Base-by-base conservation (phyloP, 768 basidiomycete species). In the Podaxis rugospora region DNA sequence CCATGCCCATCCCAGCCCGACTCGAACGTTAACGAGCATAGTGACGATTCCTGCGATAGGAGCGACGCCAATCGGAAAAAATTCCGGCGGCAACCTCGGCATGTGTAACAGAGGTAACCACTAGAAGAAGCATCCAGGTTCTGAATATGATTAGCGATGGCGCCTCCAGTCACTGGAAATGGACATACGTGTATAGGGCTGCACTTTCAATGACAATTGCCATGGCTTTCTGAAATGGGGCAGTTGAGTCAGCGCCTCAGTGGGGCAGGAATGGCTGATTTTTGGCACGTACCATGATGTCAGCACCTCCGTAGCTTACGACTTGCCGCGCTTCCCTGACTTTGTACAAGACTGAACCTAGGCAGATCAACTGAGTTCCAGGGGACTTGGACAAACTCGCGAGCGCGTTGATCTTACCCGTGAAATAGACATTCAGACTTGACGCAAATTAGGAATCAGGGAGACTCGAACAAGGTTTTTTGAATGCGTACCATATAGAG, bases 11-110 rank as follows among this genome's bases (percentile, higher is more conserved):
- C 62, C 57, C 14, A 63, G 62, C 7, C 62, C 62, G 18, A 63
- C 61, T 10, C 65, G 62, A n/a, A 65, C 59, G 51, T 63, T 65
- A 55, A 65, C 63, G 13, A 65, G 62, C 65, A 63, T 63, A 21
- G 57, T 63, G 39, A 57, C 62, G 37, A 65, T 63, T 4, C 62
- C 65, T 13, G 59, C 57, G 9, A 65, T 55, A 28, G 51, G 25
- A 14, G 28, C 28, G 4, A 53, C 21, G 1, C 59, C 58, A 57
- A 57, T 65, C 62, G 25, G 59, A 51, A 10, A 65, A 47, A 16
- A 63, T 4, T 10, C 27, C 51, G 9, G 28, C 18, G 7, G 39
- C 21, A 3, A 16, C 21, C 13, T 35, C 51, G 16, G 28, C 16
- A 1, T 46, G 42, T 11, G 28, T 21, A 9, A 59, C 5, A 21